Conservation (phyloP, 2,329 filamentous ascomycete genomes). For the Colletotrichum sp. region DNA sequence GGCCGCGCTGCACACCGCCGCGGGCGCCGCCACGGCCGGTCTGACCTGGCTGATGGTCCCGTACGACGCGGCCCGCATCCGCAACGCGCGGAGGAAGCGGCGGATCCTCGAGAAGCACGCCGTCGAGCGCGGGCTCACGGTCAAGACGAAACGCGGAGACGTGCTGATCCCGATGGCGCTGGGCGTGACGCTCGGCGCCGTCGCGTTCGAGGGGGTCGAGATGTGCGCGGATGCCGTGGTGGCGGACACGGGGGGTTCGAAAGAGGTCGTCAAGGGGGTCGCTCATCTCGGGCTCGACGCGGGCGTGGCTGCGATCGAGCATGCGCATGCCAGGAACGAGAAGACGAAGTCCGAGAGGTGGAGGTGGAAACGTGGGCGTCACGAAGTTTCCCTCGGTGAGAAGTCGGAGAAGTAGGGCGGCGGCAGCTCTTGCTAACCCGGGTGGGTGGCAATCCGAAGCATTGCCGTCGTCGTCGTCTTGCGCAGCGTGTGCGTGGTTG, state of each 20-base stretch:
- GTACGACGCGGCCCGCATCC: conserved; percentile 37
- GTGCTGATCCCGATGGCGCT: neutral
- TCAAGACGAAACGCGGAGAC: neutral
- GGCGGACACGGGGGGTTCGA: neutral
- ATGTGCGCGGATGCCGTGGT: neutral
- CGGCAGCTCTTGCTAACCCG: neutral
- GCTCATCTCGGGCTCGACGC: neutral
- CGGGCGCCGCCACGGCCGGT: conserved; percentile 39
- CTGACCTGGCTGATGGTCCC: neutral
- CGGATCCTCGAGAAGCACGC: conserved; percentile 42
- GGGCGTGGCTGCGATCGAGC: neutral
- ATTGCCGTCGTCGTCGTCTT: neutral
- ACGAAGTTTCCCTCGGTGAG: neutral
- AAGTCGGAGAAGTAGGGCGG: neutral
- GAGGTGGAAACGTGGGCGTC: neutral
- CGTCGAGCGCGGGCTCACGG: neutral
- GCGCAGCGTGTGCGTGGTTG: neutral
- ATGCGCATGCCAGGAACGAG: neutral
- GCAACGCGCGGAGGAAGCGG: conserved; percentile 46
- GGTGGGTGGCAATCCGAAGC: neutral
- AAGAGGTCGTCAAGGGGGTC: neutral
- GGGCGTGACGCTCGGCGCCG: neutral
- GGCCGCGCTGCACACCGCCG: conserved; percentile 34
- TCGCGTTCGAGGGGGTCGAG: neutral
- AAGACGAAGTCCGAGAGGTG: neutral